Base-by-base conservation (phyloP, 163 green algal species). In the Prototheca cutis region DNA sequence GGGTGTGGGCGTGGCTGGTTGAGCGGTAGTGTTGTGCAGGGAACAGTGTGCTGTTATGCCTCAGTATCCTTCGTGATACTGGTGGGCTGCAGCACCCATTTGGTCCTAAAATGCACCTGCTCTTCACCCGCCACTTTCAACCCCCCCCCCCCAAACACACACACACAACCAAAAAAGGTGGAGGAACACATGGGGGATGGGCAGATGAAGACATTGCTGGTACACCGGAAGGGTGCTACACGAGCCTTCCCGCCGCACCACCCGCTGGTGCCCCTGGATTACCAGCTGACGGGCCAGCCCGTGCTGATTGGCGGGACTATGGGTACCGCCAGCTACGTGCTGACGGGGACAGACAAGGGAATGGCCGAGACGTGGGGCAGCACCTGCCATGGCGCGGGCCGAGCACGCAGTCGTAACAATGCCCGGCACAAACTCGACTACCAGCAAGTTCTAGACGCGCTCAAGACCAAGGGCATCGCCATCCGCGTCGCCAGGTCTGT, bases 241-340 rank as follows among this genome's bases (percentile, higher is more conserved):
- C 76, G 88, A n/a, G 88, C 88, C 47, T 94, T 95, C 68, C 86
- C 86, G 15, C 86, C 88, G 4, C 86, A 95, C 72, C 86, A 94
- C 70, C 86, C 88, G 5, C 76, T 94, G 40, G 90, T 95, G 47
- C 86, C 88, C 6, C 76, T 87, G 2, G 88, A 91, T 68, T 95
- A 95, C 67, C 87, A 95, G 73, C 73, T 85, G 54, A 93, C 78
- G 23, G 84, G 84, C 21, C 80, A 87, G 62, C 87, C 86, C 19
- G 87, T 95, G 53, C 74, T 95, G n/a, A 90, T 95, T 19, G 87
- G 87, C 7, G 87, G 87, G 40, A 95, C 87, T 52, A 95, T 95
- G 87, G 87, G 87, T 40, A 91, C 85, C 19, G 84, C 75, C 72
- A 84, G 68, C 55, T 93, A 92, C 72, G 82, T 93, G 42, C 73